phyloP scores from a whole-genome alignment of 192 early-diverging fungal species.

The Podila epicladia region DNA sequence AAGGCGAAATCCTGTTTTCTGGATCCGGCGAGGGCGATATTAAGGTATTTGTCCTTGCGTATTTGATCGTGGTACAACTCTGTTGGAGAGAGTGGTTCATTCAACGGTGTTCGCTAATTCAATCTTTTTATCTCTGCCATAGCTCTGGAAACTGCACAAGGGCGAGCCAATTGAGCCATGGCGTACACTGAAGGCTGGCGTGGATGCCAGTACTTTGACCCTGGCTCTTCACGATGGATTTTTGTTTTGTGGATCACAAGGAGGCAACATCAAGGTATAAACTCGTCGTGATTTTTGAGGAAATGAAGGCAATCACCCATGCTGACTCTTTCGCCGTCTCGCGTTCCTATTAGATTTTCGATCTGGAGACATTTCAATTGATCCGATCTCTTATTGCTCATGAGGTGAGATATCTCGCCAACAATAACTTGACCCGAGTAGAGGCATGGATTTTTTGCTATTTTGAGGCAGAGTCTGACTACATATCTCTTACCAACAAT shows the following conservation, averaged over 20 bases:
- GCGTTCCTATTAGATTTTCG: slow-evolving; percentile 64
- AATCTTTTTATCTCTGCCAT: not conserved
- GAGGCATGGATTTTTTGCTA: not conserved
- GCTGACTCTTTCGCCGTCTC: not conserved
- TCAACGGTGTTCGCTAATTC: not conserved
- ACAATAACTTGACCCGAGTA: not conserved
- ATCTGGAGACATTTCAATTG: slow-evolving; percentile 73
- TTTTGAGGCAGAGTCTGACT: not conserved
- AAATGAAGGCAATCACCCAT: not conserved
- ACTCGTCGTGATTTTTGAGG: not conserved
- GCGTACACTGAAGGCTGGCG: slow-evolving; percentile 43
- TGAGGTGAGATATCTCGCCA: slow-evolving; percentile 47
- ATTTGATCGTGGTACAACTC: not conserved
- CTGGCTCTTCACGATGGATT: slow-evolving; percentile 74
- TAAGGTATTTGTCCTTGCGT: slow-evolving; percentile 46
- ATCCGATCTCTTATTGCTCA: slow-evolving; percentile 66
- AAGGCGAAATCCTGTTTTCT: slow-evolving; percentile 63
- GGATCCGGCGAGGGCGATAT: slow-evolving; percentile 78
- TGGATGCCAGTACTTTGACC: slow-evolving; percentile 66
- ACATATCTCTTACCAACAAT: not conserved
- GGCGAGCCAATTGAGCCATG: slow-evolving; percentile 46
- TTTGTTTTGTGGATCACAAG: slow-evolving; percentile 79
- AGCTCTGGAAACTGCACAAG: slow-evolving; percentile 45
- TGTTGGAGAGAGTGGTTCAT: not conserved
- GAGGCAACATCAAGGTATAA: slow-evolving; percentile 68